A percentile compares a stretch with the other conserved stretches of the same genome.
Evolutionary conservation across 495 filamentous ascomycete species (phyloP).

Genomic region (Bathelium albidoporum): DNA sequence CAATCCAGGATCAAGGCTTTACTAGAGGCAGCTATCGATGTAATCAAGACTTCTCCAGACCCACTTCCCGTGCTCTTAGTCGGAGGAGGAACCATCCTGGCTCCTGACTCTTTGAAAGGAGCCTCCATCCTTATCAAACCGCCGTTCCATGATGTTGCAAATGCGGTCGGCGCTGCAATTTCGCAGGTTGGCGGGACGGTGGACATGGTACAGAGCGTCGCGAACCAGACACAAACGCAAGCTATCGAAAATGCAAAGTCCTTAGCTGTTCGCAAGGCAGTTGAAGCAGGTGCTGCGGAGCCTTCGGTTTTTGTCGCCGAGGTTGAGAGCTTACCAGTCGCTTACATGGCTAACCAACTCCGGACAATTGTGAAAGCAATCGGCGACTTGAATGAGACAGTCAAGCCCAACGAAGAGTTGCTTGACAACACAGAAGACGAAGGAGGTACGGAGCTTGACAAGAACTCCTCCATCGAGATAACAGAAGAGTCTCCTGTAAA

Average conservation of each 20-base stretch:
- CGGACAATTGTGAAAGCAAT: constrained; percentile 11
- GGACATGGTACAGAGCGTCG: constrained; percentile 37
- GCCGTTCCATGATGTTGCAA: constrained; percentile 36
- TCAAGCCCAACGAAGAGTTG: background rate
- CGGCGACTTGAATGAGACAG: constrained; percentile 10
- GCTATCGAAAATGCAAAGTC: constrained; percentile 31
- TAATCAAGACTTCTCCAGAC: constrained; percentile 41
- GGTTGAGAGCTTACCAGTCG: constrained; percentile 35
- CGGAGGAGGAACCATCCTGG: constrained; percentile 26
- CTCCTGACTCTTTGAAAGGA: constrained; percentile 19
- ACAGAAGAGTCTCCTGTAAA: constrained; percentile 26
- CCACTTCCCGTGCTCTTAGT: constrained; percentile 40
- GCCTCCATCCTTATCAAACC: constrained; percentile 19
- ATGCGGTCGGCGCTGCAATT: constrained; percentile 52
- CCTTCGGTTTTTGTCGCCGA: constrained; percentile 36
- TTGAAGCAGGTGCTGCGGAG: constrained; percentile 36
- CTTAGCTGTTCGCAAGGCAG: constrained; percentile 32
- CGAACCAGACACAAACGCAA: constrained; percentile 26
- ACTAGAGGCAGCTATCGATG: constrained; percentile 39
- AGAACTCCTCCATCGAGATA: constrained; percentile 9
- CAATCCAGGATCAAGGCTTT: constrained; percentile 8
- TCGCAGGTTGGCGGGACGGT: constrained; percentile 41
- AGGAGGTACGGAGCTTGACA: constrained; percentile 5
- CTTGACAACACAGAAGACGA: constrained; percentile 2
- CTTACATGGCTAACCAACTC: constrained; percentile 33